Conservation (phyloP, 208 protist genomes). For the Acanthamoeba culbertsoni region DNA sequence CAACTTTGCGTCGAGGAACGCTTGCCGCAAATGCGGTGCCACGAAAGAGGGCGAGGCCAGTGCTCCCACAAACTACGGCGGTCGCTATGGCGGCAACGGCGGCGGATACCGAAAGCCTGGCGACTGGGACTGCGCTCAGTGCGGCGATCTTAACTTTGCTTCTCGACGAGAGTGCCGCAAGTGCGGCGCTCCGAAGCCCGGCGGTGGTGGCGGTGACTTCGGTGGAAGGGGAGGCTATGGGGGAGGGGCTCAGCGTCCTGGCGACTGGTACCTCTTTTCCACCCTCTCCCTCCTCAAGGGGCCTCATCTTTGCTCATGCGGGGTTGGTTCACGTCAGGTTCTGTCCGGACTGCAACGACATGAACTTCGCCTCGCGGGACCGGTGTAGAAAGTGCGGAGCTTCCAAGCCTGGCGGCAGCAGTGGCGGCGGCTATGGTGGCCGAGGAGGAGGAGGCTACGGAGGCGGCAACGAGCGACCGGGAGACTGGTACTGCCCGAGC, state of each 20-base stretch:
- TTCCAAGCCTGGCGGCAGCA: not conserved
- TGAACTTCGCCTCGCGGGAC: conserved; percentile 13
- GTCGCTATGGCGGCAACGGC: not conserved
- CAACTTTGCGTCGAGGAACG: conserved; percentile 11
- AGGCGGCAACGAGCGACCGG: not conserved
- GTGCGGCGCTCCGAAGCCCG: not conserved
- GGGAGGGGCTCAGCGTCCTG: not conserved
- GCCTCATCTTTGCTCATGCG: no score
- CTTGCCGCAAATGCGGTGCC: conserved; percentile 21
- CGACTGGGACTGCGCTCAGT: not conserved
- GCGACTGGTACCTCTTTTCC: not conserved
- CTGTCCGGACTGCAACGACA: conserved; percentile 18
- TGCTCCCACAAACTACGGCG: no score
- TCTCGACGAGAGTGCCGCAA: conserved; percentile 29
- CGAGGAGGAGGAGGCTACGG: not conserved
- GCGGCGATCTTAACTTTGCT: conserved; percentile 26
- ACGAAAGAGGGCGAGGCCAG: not conserved
- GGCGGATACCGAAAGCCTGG: not conserved
- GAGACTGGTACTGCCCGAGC: conserved; percentile 55
- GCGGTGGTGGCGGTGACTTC: not conserved
- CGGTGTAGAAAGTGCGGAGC: conserved; percentile 14
- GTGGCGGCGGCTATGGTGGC: not conserved
- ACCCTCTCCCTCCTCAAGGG: not conserved
- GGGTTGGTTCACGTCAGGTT: not conserved
- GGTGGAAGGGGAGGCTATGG: not conserved